These are phyloP conservation scores for Aspergillus brasiliensis DNA, from an alignment of 2,329 filamentous ascomycete genomes.

Conservation along the genomic window DNA sequence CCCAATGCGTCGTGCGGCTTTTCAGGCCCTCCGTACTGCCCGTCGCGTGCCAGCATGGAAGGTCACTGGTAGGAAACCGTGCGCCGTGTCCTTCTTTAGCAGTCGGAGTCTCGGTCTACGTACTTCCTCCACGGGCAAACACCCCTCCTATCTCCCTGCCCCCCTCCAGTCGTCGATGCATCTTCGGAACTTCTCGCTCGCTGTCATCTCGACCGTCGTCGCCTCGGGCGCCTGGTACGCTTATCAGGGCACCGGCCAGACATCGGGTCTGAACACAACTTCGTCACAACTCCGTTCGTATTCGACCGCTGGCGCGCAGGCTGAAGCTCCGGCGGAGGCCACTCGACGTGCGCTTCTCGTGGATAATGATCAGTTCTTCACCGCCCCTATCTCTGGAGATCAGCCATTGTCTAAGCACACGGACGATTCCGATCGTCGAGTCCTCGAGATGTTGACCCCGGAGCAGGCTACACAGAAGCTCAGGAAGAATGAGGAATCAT, in stretches of 20 bases:
- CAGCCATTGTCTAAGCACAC: constrained; percentile 86
- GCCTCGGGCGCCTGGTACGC: constrained; percentile 54
- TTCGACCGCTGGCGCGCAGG: constrained; percentile 32
- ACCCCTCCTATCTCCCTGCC: constrained; percentile 37
- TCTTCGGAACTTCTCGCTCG: constrained; percentile 51
- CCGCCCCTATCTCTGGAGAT: constrained; percentile 80
- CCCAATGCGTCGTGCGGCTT: constrained; percentile 52
- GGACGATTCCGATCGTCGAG: constrained; percentile 78
- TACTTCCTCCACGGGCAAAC: constrained; percentile 36
- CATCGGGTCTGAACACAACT: constrained; percentile 27
- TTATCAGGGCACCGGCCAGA: constrained; percentile 43
- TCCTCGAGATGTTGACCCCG: constrained; percentile 94
- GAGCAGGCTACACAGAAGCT: constrained; percentile 92
- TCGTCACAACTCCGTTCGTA: constrained; percentile 28
- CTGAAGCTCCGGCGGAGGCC: constrained; percentile 54
- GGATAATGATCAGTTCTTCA: constrained; percentile 86
- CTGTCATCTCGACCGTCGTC: constrained; percentile 50
- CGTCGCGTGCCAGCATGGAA: constrained; percentile 50
- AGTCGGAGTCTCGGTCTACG: constrained; percentile 42
- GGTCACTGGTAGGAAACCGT: constrained; percentile 39
- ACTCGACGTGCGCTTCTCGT: constrained; percentile 74
- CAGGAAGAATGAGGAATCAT: constrained; percentile 87
- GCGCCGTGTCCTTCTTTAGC: constrained; percentile 38
- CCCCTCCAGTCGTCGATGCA: constrained; percentile 51
- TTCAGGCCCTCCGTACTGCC: constrained; percentile 51